Evolutionary conservation across 2,329 filamentous ascomycete genomes (phyloP), one percentile per base, ranked within the genome.

Genomic region (Chaetomiaceae sp.): DNA sequence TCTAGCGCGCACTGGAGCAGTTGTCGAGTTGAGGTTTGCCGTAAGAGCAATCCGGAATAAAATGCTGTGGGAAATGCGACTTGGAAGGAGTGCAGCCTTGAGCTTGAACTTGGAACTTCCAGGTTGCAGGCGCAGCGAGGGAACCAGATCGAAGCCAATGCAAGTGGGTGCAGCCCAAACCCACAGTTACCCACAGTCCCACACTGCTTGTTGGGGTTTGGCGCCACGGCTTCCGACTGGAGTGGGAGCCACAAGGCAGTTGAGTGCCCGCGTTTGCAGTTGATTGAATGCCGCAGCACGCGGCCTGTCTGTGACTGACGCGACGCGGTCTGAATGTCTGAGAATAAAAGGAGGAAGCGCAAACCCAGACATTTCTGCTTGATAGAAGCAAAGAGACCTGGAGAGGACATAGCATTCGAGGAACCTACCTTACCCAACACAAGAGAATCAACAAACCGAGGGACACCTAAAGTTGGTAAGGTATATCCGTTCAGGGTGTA

Each of bases 111-210:
- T 47, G 33, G 29, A 34, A 31, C 17, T 49, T 23, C 38, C n/a
- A n/a, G n/a, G 51, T 25, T 44, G 42, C 40, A 40, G 19, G 47
- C 23, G 45, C 45, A 48, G 54, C 42, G 48, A 51, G 36, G 56
- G 56, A 58, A 59, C 55, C 50, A 25, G 33, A 55, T 54, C 54
- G 57, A 59, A 56, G 45, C 44, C 50, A 20, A 51, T 53, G 36
- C 52, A 23, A 42, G 48, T 44, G 51, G 19, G 47, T 23, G 52
- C n/a, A 48, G 47, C 27, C 38, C 37, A 39, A 52, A 43, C 57
- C 50, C 49, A 50, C 47, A 38, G 45, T 39, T 51, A 42, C 40
- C 43, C 50, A 53, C 53, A n/a, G 38, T 38, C 33, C 36, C 14
- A 8, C 25, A 27, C 25, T 27, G 31, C 31, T 34, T 29, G 22